These are phyloP conservation scores for Erysimum cheiri DNA, from an alignment of 441 rosid species.

Conservation along the genomic window DNA sequence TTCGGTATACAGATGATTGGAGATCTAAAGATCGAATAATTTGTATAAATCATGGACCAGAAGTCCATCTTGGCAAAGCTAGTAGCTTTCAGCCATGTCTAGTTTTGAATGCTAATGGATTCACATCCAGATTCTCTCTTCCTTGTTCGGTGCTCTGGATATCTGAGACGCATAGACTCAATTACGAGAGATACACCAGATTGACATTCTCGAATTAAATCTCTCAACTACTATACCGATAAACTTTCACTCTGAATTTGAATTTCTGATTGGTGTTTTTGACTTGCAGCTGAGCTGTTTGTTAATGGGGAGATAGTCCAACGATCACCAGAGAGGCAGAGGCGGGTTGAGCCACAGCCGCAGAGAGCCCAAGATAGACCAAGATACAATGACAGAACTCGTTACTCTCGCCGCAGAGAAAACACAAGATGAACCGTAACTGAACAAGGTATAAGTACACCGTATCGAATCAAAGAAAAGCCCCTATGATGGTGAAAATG, in stretches of 20 bases:
- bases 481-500: not conserved
- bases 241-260: conserved; percentile 5
- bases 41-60: not conserved
- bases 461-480: not conserved
- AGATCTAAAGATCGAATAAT: not conserved
- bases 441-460: conserved; percentile 23
- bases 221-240: not conserved
- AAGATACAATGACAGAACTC: conserved; percentile 92
- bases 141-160: conserved; percentile 15
- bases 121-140: conserved; percentile 29
- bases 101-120: conserved; percentile 67
- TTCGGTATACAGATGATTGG: not conserved
- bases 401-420: conserved; percentile 74
- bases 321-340: conserved; percentile 93
- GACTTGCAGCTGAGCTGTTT: conserved; percentile 82
- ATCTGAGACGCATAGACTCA: conserved; percentile 20
- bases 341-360: conserved; percentile 90
- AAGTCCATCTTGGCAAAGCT: conserved; percentile 61
- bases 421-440: conserved; percentile 54
- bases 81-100: conserved; percentile 41
- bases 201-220: not conserved
- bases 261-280: not conserved
- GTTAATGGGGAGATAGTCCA: conserved; percentile 97
- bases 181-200: conserved; percentile 2
- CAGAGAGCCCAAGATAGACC: conserved; percentile 94